Conservation (phyloP, 805 yeast genomes). For the baker's yeast (Saccharomyces cerevisiae) region DNA sequence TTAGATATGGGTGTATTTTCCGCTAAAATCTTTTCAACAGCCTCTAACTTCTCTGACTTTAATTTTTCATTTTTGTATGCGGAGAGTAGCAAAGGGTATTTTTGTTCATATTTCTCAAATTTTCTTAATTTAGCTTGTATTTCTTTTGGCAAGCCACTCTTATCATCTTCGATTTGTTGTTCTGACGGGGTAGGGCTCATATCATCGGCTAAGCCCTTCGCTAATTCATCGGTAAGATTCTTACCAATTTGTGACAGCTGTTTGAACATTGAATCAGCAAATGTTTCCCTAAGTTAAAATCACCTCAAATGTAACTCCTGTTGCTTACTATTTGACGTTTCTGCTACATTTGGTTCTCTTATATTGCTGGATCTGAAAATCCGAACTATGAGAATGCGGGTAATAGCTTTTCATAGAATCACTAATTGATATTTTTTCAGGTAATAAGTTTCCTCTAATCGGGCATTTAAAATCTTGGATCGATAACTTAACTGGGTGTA, state of each 20-base stretch:
- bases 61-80: slow-evolving; percentile 80
- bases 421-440: background rate
- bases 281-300: background rate
- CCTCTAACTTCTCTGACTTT: slow-evolving; percentile 47
- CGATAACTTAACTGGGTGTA: background rate
- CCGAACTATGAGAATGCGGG: background rate
- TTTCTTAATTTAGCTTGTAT: slow-evolving; percentile 59
- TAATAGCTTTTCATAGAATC: background rate
- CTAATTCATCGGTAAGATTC: slow-evolving; percentile 54
- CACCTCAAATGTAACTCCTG: background rate
- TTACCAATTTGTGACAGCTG: slow-evolving; percentile 56
- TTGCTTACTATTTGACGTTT: background rate
- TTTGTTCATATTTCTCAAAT: slow-evolving; percentile 79
- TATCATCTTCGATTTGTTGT: slow-evolving; percentile 16
- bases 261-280: slow-evolving; percentile 37
- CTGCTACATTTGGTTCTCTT: background rate
- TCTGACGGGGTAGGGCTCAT: slow-evolving; percentile 11
- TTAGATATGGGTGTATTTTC: slow-evolving; percentile 78
- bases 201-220: slow-evolving; percentile 34
- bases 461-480: background rate
- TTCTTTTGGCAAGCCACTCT: slow-evolving; percentile 46
- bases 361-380: background rate
- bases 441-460: background rate
- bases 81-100: slow-evolving; percentile 74
- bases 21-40: slow-evolving; percentile 60